phyloP scores from a whole-genome alignment of 768 basidiomycete species.

The Agaricus blazei region DNA sequence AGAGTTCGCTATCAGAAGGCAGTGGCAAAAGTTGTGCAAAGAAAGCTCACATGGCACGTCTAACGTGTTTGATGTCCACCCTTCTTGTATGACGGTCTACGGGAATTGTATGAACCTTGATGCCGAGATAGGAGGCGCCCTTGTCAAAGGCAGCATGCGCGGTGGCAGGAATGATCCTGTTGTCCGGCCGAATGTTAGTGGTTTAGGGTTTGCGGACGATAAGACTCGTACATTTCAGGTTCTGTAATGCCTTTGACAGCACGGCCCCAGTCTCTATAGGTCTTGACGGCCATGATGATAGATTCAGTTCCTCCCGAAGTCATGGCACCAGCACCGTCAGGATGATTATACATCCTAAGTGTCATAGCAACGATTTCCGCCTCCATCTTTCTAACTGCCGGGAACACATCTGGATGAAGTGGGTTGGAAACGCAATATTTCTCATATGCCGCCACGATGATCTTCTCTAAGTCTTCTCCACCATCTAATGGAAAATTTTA shows the following conservation, averaged over 20 bases:
- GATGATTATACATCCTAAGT: slow-evolving; percentile 78
- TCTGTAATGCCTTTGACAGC: slow-evolving; percentile 81
- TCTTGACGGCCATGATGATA: slow-evolving; percentile 93
- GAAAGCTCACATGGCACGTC: slow-evolving; percentile 77
- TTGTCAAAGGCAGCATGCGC: slow-evolving; percentile 97
- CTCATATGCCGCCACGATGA: slow-evolving; percentile 77
- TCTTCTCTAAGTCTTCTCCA: slow-evolving; percentile 71
- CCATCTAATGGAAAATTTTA: slow-evolving; percentile 47
- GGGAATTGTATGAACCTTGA: slow-evolving; percentile 87
- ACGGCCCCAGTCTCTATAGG: slow-evolving; percentile 89
- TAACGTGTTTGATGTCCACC: slow-evolving; percentile 71
- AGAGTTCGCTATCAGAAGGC: not conserved
- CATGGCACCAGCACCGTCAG: slow-evolving; percentile 84
- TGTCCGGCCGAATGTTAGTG: not conserved
- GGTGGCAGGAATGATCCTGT: slow-evolving; percentile 75
- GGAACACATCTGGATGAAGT: slow-evolving; percentile 91
- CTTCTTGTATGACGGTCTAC: slow-evolving; percentile 73
- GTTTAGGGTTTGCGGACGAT: not conserved
- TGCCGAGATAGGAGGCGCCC: slow-evolving; percentile 78
- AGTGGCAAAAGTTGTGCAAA: not conserved
- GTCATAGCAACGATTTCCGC: slow-evolving; percentile 91
- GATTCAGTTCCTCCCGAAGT: slow-evolving; percentile 96
- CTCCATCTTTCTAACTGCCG: slow-evolving; percentile 94
- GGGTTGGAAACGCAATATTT: slow-evolving; percentile 86
- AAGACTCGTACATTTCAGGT: slow-evolving; percentile 80